Conservation (phyloP, 768 basidiomycete genomes). For the Filobasidium wieringae region DNA sequence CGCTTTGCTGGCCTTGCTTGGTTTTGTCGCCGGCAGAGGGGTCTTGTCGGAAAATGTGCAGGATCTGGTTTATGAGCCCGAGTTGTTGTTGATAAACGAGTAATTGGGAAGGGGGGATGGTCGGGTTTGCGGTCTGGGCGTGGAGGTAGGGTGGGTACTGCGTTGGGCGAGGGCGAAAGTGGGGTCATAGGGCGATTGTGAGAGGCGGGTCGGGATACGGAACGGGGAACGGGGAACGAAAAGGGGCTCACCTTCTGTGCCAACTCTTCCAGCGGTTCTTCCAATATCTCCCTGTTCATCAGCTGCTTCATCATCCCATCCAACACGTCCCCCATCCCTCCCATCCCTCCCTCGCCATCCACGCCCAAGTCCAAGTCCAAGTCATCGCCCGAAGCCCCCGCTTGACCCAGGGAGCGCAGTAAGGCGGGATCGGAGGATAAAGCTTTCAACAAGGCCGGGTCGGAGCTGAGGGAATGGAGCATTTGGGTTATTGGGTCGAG, state of each 20-base stretch:
- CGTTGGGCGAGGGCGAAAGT: neutral
- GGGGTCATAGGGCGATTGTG: neutral
- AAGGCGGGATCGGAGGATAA: no score
- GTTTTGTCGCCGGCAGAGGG: conserved; percentile 25
- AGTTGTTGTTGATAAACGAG: conserved; percentile 29
- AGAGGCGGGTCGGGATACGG: no score
- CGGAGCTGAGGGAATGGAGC: conserved; percentile 2
- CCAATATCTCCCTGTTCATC: conserved; percentile 38
- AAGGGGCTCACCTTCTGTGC: conserved; percentile 28
- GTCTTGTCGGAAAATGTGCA: conserved; percentile 27
- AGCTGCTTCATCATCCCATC: conserved; percentile 41
- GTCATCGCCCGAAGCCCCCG: neutral
- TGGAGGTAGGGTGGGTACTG: conserved; percentile 38
- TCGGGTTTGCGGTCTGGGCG: conserved; percentile 19
- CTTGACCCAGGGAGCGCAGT: neutral
- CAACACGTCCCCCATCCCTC: conserved; percentile 22
- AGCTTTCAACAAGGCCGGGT: no score
- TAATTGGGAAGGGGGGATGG: conserved; percentile 20
- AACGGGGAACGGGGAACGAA: neutral
- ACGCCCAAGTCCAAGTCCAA: neutral
- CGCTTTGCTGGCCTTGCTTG: no score
- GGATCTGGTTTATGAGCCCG: conserved; percentile 26
- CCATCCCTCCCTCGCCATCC: conserved; percentile 14
- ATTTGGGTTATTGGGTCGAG: conserved; percentile 19
- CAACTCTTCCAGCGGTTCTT: conserved; percentile 38